Conservation (phyloP, 2,329 filamentous ascomycete genomes). For the Ophiosphaerella narmari region DNA sequence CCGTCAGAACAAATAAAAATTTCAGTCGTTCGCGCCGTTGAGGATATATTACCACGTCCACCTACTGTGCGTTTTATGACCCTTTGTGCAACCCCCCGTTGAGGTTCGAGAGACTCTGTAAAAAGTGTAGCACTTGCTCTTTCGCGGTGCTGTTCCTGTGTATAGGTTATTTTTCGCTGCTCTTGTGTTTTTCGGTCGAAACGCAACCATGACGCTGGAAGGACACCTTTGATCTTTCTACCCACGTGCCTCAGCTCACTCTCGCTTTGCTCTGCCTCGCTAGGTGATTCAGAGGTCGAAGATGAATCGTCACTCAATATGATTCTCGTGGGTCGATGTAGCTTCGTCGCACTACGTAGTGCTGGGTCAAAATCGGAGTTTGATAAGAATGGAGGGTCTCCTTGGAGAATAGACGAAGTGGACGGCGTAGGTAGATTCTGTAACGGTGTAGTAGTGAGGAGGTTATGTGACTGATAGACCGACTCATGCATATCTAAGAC, state of each 20-base stretch:
- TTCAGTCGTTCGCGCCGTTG: conserved; percentile 16
- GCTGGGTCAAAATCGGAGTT: conserved; percentile 30
- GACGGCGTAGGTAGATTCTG: conserved; percentile 38
- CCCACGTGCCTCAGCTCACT: conserved; percentile 41
- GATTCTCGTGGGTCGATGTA: conserved; percentile 17
- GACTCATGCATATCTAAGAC: conserved; percentile 10
- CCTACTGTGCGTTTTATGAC: conserved; percentile 20
- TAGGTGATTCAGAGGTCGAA: conserved; percentile 23
- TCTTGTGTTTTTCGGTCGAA: conserved; percentile 49
- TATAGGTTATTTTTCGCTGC: conserved; percentile 18
- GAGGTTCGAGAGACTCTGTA: conserved; percentile 29
- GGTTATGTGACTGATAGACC: conserved; percentile 5
- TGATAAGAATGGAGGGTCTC: conserved; percentile 11
- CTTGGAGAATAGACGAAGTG: conserved; percentile 35
- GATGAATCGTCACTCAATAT: conserved; percentile 26
- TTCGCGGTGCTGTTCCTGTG: conserved; percentile 19
- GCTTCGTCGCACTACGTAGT: conserved; percentile 12
- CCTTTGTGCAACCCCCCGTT: conserved; percentile 41
- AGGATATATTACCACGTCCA: neutral
- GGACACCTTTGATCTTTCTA: conserved; percentile 53
- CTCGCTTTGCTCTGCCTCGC: conserved; percentile 38
- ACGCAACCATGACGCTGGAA: conserved; percentile 57
- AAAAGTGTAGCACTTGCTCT: conserved; percentile 15
- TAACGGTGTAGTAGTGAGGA: conserved; percentile 7
- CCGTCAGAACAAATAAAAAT: conserved; percentile 43